Evolutionary conservation across 2,329 filamentous ascomycete genomes (phyloP).

Genomic region (Phialemoniopsis sp.): DNA sequence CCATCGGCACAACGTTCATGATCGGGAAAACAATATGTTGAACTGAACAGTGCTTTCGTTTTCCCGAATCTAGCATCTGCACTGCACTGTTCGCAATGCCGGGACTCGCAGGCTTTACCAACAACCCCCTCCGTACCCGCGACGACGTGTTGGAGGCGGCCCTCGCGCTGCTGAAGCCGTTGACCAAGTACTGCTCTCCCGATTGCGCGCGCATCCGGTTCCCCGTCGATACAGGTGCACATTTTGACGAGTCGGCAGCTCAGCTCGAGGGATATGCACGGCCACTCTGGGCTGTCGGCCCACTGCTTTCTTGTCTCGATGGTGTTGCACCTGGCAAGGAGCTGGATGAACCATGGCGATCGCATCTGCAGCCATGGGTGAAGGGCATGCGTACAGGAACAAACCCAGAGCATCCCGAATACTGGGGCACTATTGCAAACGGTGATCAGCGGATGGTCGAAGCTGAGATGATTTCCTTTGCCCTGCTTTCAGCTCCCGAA

Average conservation of each 20-base stretch:
- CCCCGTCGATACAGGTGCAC: conserved; percentile 28
- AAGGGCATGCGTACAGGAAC: conserved; percentile 23
- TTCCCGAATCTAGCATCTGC: too few species aligned
- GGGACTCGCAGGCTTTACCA: conserved; percentile 30
- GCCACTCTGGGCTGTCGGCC: conserved; percentile 22
- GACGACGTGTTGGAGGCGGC: conserved; percentile 27
- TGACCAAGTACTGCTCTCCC: conserved; percentile 22
- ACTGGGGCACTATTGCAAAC: conserved; percentile 41
- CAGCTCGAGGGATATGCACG: conserved; percentile 40
- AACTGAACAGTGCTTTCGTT: too few species aligned
- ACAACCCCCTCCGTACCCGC: conserved; percentile 30
- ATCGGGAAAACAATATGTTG: too few species aligned
- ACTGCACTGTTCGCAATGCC: conserved; percentile 30
- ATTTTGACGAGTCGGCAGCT: conserved; percentile 38
- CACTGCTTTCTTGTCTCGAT: conserved; percentile 1
- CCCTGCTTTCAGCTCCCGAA: conserved; percentile 36
- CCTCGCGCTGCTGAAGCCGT: conserved; percentile 25
- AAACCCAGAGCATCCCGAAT: conserved; percentile 27
- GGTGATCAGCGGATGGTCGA: conserved; percentile 52
- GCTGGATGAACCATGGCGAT: neutral
- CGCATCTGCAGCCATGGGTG: conserved; percentile 20
- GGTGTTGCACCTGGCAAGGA: neutral
- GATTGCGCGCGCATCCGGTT: conserved; percentile 28
- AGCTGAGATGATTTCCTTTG: conserved; percentile 44
- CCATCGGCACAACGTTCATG: too few species aligned